A percentile compares a stretch with the other conserved stretches of the same genome.
These are phyloP conservation scores for Nadsonia starkeyi-henricii DNA, from an alignment of 1,139 yeast species.

Conservation along the genomic window DNA sequence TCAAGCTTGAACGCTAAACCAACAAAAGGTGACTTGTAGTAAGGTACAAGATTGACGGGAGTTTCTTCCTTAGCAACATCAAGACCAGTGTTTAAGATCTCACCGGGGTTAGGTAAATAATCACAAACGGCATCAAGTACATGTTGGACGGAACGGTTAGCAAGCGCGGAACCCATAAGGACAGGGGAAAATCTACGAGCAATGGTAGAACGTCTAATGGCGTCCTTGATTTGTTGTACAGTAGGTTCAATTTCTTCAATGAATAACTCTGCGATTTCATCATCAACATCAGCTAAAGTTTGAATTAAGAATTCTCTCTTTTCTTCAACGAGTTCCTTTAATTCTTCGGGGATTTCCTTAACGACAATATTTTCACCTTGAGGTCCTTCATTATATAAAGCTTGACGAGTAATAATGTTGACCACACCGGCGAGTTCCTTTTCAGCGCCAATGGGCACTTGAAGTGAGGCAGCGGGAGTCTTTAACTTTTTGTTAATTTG, in stretches of 20 bases:
- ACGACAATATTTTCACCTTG: conserved; percentile 70
- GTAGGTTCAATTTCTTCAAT: conserved; percentile 85
- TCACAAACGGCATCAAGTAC: conserved; percentile 95
- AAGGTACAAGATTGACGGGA: conserved; percentile 63
- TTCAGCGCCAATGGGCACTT: conserved; percentile 94
- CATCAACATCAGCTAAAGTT: conserved; percentile 94
- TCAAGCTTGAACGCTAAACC: conserved; percentile 96
- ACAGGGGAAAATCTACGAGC: conserved; percentile 97
- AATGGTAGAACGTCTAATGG: conserved; percentile 92
- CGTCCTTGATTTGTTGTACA: conserved; percentile 65
- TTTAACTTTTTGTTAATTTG: conserved; percentile 77
- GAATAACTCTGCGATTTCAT: conserved; percentile 85
- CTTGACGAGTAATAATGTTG: conserved; percentile 76
- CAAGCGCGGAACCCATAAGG: conserved; percentile 95
- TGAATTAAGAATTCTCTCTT: conserved; percentile 76
- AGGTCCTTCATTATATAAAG: conserved; percentile 79
- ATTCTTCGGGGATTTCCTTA: conserved; percentile 58
- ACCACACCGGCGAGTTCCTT: conserved; percentile 75
- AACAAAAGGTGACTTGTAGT: conserved; percentile 68
- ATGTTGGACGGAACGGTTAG: conserved; percentile 88
- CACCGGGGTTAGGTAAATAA: conserved; percentile 89
- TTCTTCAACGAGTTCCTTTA: conserved; percentile 65
- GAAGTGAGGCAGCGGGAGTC: conserved; percentile 94
- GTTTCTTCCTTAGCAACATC: conserved; percentile 59
- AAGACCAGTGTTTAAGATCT: conserved; percentile 77